phyloP scores from a whole-genome alignment of 2,329 filamentous ascomycete genomes.

The Elsinoe arachidis region DNA sequence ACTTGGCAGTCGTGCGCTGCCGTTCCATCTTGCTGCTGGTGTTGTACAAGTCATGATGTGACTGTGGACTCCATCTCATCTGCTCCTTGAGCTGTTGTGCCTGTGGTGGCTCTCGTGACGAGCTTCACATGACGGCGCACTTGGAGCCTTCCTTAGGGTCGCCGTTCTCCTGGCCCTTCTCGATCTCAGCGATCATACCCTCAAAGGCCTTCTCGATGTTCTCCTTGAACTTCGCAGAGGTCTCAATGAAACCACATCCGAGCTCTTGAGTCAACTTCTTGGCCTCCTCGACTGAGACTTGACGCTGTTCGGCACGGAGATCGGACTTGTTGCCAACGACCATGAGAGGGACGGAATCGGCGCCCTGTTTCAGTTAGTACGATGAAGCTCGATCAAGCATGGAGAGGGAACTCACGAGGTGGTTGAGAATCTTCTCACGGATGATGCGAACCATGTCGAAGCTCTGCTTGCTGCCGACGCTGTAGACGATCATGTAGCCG shows the following conservation, averaged over 20 bases:
- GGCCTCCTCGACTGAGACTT: constrained; percentile 79
- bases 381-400: neutral
- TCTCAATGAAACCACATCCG: constrained; percentile 89
- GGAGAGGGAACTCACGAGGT: constrained; percentile 56
- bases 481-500: constrained; percentile 97
- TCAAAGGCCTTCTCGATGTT: constrained; percentile 92
- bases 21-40: neutral
- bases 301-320: constrained; percentile 81
- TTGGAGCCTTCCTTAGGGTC: constrained; percentile 75
- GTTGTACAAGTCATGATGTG: neutral
- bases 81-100: neutral
- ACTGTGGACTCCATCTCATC: neutral
- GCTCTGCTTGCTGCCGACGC: constrained; percentile 84
- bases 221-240: constrained; percentile 86
- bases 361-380: constrained; percentile 51
- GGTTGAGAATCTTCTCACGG: constrained; percentile 92
- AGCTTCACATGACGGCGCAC: constrained; percentile 69
- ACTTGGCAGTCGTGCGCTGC: neutral
- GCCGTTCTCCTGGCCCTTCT: constrained; percentile 78
- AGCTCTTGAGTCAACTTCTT: constrained; percentile 77
- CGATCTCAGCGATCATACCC: constrained; percentile 86
- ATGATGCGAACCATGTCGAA: constrained; percentile 98
- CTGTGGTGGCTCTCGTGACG: neutral
- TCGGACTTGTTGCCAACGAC: constrained; percentile 98
- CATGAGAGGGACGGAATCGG: constrained; percentile 84